These are phyloP conservation scores for Combretum micranthum DNA, from an alignment of 345 rosid species.

Conservation along the genomic window DNA sequence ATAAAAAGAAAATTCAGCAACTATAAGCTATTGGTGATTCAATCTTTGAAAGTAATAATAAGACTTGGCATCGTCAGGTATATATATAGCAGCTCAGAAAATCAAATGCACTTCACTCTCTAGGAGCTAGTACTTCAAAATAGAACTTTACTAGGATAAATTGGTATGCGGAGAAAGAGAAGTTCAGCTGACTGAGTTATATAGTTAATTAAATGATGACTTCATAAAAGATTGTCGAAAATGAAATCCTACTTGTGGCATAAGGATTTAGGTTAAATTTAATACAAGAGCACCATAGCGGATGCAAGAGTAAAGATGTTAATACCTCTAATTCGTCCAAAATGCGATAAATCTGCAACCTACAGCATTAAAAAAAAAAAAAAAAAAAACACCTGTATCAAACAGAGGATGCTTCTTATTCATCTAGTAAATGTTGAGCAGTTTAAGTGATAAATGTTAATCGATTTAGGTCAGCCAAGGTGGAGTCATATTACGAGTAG, in stretches of 20 bases:
- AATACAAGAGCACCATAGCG: background rate
- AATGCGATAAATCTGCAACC: constrained; percentile 80
- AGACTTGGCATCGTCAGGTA: background rate
- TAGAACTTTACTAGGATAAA: no score
- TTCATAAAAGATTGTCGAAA: background rate
- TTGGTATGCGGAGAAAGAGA: no score
- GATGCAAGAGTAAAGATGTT: background rate
- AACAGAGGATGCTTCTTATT: background rate
- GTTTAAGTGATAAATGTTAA: no score
- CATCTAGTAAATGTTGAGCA: background rate
- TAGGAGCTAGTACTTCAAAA: no score
- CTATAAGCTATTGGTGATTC: no score
- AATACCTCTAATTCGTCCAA: constrained; percentile 83
- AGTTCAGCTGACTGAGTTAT: no score
- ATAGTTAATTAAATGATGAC: background rate
- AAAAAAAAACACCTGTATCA: background rate
- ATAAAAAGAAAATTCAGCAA: constrained; percentile 6
- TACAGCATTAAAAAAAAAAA: constrained; percentile 17
- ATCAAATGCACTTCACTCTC: no score
- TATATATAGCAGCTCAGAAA: no score
- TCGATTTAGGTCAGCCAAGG: no score
- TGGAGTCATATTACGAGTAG: background rate
- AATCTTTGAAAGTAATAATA: background rate
- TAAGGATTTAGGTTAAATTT: background rate
- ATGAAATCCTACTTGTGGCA: background rate